Percentiles rank a stretch among this genome's conserved stretches.
These are phyloP conservation scores for Globisporangium radiosum DNA, from an alignment of 352 stramenopile species.

Conservation along the genomic window DNA sequence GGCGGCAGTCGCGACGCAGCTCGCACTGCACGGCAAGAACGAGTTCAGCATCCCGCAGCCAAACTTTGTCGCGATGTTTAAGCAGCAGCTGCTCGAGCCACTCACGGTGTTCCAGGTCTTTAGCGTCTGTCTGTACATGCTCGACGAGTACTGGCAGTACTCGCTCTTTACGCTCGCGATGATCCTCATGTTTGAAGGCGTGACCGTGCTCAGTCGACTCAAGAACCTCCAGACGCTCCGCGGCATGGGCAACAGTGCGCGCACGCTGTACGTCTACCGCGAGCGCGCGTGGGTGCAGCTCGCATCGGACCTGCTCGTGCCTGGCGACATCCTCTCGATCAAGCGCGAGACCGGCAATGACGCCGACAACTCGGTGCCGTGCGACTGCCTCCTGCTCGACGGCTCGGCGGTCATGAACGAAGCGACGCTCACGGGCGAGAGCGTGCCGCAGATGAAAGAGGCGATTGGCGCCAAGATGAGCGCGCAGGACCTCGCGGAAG, in stretches of 20 bases:
- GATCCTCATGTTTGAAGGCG: constrained; percentile 97
- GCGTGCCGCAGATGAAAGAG: constrained; percentile 97
- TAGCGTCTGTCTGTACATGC: constrained; percentile 96
- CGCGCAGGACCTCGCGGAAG: constrained; percentile 56
- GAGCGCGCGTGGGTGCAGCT: constrained; percentile 79
- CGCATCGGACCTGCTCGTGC: constrained; percentile 85
- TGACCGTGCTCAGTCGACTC: constrained; percentile 93
- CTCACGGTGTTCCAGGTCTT: constrained; percentile 99
- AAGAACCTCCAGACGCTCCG: constrained; percentile 95
- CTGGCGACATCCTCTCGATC: constrained; percentile 91
- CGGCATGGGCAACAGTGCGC: constrained; percentile 87
- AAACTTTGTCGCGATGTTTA: constrained; percentile 93
- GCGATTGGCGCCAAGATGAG: constrained; percentile 77
- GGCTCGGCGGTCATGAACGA: constrained; percentile 97
- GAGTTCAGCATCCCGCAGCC: constrained; percentile 93
- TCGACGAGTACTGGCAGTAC: constrained; percentile 99
- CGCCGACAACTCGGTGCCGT: constrained; percentile 87
- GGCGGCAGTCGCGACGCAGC: constrained; percentile 28
- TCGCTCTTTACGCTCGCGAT: constrained; percentile 98
- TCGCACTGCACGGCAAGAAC: constrained; percentile 87
- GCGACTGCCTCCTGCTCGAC: constrained; percentile 93
- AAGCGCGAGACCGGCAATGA: constrained; percentile 82
- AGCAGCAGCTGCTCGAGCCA: constrained; percentile 96
- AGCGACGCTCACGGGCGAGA: constrained; percentile 98
- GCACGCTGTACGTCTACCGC: constrained; percentile 90